Evolutionary conservation across 2,329 filamentous ascomycete species (phyloP), one percentile per base, ranked within the genome.

Genomic region (Davidsoniella australis): DNA sequence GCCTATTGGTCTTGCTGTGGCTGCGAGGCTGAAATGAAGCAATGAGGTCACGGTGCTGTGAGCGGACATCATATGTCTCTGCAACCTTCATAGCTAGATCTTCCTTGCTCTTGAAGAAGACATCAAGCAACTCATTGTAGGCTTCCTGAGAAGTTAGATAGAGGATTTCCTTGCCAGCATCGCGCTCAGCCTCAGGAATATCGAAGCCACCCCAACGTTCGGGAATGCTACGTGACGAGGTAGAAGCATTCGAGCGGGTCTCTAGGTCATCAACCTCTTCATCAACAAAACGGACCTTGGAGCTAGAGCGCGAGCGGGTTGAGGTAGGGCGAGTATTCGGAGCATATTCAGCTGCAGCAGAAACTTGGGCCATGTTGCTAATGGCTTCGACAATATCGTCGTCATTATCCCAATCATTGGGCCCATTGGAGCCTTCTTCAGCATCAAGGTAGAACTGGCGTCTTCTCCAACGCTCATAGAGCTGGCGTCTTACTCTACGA

Each of bases 91-190:
- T 65, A 1, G 86, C 80, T 16, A 85, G 62, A 54, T 88, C 80
- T 62, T 96, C 89, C 55, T 82, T 81, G 4, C 73, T 70, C 56
- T 82, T 82, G 67, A 98, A 98, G 0, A 98, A 70, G 1, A 79
- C 73, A 59, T 96, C 85, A 0, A 98, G 74, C 2, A 96, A 69
- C 63, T 96, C 87, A 58, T 96, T 95, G 66, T 94, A 85, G 0
- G 86, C 83, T 62, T 94, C 83, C 62, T 95, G 87, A 0, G 85
- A 87, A 29, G 93, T 79, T 61, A 94, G 85, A 59, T 94, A 95
- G 1, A 96, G 68, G 3, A 95, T 82, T 60, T 96, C 86, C 56
- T 82, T 85, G 37, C 85, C 86, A 5, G 85, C 79, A 61, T 94
- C 87, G 52, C 74, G 75, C 61, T 94, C 87, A 1, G 82, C 80